phyloP scores from a whole-genome alignment of 495 filamentous ascomycete genomes.

The Entonaema liquescens region DNA sequence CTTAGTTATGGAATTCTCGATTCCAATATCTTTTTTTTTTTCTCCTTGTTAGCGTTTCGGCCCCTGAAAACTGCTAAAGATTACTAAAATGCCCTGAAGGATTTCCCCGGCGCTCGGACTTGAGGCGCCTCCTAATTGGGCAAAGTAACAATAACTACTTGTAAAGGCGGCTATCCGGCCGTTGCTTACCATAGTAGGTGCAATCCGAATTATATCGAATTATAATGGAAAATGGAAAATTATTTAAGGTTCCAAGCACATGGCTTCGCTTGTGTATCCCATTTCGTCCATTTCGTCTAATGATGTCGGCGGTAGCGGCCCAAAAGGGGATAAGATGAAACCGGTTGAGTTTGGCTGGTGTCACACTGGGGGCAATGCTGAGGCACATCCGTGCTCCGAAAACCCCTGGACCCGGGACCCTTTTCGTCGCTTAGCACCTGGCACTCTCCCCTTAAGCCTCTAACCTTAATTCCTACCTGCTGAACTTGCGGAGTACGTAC shows the following conservation, averaged over 20 bases:
- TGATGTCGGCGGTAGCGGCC: background rate
- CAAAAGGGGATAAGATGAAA: slow-evolving; percentile 44
- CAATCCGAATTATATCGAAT: background rate
- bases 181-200: slow-evolving; percentile 16
- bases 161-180: background rate
- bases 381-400: slow-evolving; percentile 48
- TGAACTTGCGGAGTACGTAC: slow-evolving; percentile 1
- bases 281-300: slow-evolving; percentile 19
- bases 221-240: background rate
- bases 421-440: slow-evolving; percentile 15
- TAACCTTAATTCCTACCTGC: slow-evolving; percentile 30
- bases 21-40: background rate
- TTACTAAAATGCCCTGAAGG: background rate
- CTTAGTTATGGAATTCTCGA: background rate
- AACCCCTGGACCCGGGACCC: slow-evolving; percentile 19
- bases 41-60: background rate
- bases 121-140: slow-evolving; percentile 1
- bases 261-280: slow-evolving; percentile 19
- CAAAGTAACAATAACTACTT: background rate
- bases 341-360: slow-evolving; percentile 43
- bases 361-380: slow-evolving; percentile 39
- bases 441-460: no score
- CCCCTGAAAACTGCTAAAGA: background rate
- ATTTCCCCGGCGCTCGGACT: slow-evolving; percentile 14
- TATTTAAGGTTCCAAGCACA: background rate